Conservation (phyloP, 495 filamentous ascomycete genomes). For the Penicillium manginii region DNA sequence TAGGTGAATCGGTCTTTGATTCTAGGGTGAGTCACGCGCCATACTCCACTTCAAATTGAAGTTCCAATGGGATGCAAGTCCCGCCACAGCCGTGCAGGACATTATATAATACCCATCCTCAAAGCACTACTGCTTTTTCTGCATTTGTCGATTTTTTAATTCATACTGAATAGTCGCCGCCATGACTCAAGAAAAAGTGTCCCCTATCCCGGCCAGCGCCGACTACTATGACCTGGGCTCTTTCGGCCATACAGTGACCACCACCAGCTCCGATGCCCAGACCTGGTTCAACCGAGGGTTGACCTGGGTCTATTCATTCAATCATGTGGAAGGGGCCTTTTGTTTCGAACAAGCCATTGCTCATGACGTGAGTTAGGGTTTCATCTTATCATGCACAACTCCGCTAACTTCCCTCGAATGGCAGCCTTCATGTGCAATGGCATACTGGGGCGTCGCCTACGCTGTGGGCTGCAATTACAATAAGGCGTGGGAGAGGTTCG, state of each 20-base stretch:
- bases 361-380: slow-evolving; percentile 33
- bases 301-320: slow-evolving; percentile 66
- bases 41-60: neutral
- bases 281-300: slow-evolving; percentile 66
- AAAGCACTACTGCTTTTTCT: neutral
- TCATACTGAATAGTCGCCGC: neutral
- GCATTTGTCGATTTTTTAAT: neutral
- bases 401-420: too few species aligned
- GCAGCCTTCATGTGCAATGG: slow-evolving; percentile 53
- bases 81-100: neutral
- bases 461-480: slow-evolving; percentile 70
- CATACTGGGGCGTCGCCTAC: slow-evolving; percentile 68
- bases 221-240: slow-evolving; percentile 61
- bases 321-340: slow-evolving; percentile 61
- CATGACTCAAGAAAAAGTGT: slow-evolving; percentile 6
- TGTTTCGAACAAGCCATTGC: slow-evolving; percentile 63
- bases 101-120: too few species aligned
- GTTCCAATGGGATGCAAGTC: neutral
- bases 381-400: too few species aligned
- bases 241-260: slow-evolving; percentile 51
- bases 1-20: neutral
- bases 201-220: slow-evolving; percentile 18
- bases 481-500: slow-evolving; percentile 67
- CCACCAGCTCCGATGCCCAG: slow-evolving; percentile 48
- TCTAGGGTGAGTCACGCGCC: neutral